Percentiles rank a stretch among this genome's conserved stretches.
Evolutionary conservation across 2,329 filamentous ascomycete species (phyloP).

Genomic region (Trichoderma aggressivum): DNA sequence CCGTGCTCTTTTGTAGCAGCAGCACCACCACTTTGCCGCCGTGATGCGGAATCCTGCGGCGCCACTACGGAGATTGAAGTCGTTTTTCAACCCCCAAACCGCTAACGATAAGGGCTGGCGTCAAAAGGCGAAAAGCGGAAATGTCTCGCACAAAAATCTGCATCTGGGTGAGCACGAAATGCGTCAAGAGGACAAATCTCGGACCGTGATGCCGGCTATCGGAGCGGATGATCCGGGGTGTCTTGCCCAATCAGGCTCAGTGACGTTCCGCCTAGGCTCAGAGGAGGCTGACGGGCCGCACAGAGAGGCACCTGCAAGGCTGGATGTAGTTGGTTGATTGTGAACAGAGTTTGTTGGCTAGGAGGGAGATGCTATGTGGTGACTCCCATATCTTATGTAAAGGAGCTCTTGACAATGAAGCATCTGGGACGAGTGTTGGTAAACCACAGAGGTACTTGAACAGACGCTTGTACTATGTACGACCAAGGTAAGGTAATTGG

Average conservation of each 20-base stretch:
- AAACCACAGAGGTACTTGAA: not conserved
- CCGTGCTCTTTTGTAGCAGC: not conserved
- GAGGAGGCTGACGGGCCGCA: not conserved
- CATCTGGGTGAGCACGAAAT: not conserved
- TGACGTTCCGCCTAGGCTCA: not conserved
- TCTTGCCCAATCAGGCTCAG: not conserved
- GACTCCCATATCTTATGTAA: not conserved
- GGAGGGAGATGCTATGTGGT: not conserved
- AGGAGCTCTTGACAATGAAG: not conserved
- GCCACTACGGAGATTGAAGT: not conserved
- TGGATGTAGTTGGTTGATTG: not conserved
- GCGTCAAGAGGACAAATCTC: not conserved
- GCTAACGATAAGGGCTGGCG: not conserved
- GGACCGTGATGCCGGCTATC: not conserved
- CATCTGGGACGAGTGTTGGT: not conserved
- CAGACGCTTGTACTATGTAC: not conserved
- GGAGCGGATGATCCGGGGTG: conserved; percentile 4
- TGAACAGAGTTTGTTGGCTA: not conserved
- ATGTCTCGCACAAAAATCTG: not conserved
- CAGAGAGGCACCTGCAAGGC: not conserved
- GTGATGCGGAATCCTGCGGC: not conserved
- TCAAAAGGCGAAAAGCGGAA: not conserved
- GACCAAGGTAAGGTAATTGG: not conserved
- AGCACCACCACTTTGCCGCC: not conserved
- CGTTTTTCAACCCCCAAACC: not conserved